Evolutionary conservation across 805 yeast species (phyloP), one percentile per base, ranked within the genome.

Genomic region (Metschnikowia lochheadii): DNA sequence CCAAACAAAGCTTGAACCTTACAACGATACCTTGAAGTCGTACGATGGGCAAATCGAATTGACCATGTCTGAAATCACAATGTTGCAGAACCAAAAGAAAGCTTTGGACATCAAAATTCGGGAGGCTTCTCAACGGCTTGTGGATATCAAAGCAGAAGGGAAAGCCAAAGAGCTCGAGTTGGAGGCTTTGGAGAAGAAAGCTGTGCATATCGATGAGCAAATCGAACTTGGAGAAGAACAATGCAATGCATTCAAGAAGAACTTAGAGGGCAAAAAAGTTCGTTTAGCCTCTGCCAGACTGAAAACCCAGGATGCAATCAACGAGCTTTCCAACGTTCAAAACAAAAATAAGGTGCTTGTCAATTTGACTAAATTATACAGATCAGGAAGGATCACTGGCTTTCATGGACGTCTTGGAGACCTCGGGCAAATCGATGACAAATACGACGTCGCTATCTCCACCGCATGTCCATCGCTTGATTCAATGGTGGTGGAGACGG

Each of bases 401-500:
- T 88, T 92, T 58, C 77, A 88, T 63, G 99, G 98, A 0, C 76
- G 97, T 54, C 70, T 94, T 14, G 99, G 99, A 15, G 96, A 89
- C 58, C 71, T 94, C 41, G 99, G 97, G n/a, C 77, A 79, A 2
- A 94, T 94, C 55, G 96, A 89, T 63, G 88, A 86, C 56, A 79
- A 81, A 60, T 94, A 87, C 64, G 98, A 95, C 67, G 80, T 90
- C 47, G 99, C 99, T 0, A 82, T 94, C 7, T 90, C 98, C 0
- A 94, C 98, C 0, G 98, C 97, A 0, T 89, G 94, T 56, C 90
- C 96, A 1, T 84, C 91, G 7, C 73, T 94, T 50, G 96, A 92
- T 64, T 92, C 95, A 54, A 83, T 90, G 77, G 98, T 94, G 15
- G 98, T 94, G 2, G 97, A 90, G 44, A 73, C 82, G 0, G 84